Percentiles rank a stretch among this genome's conserved stretches.
These are phyloP conservation scores for Gilbertella persicaria DNA, from an alignment of 371 early-diverging fungal genomes.

Conservation along the genomic window DNA sequence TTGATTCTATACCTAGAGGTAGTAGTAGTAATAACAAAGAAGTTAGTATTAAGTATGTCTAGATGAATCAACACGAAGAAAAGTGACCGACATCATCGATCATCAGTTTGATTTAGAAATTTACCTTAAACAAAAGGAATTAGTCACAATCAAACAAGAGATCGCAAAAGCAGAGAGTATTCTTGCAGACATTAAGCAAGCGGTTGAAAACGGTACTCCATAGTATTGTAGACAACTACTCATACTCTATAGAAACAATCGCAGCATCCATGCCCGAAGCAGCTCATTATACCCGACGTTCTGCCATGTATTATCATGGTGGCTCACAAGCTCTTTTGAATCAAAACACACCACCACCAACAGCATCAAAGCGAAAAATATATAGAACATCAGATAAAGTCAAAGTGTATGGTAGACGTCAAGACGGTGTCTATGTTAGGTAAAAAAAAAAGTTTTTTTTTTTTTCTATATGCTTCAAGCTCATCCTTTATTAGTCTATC, in stretches of 20 bases:
- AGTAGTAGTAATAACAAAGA: not conserved
- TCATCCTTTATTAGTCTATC: conserved; percentile 37
- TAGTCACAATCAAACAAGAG: conserved; percentile 55
- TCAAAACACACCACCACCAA: conserved; percentile 2
- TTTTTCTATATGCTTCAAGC: not conserved
- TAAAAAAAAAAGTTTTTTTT: conserved; percentile 15
- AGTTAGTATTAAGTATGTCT: not conserved
- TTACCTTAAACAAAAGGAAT: conserved; percentile 65
- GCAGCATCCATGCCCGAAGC: conserved; percentile 33
- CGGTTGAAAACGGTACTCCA: conserved; percentile 58
- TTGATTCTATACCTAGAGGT: conserved; percentile 22
- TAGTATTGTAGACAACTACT: not conserved
- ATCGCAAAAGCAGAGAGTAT: conserved; percentile 56
- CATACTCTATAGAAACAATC: conserved; percentile 10
- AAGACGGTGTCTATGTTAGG: conserved; percentile 66
- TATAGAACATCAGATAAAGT: conserved; percentile 18
- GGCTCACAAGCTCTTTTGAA: conserved; percentile 18
- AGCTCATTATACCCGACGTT: conserved; percentile 45
- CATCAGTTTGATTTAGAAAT: conserved; percentile 79
- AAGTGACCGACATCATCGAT: conserved; percentile 59
- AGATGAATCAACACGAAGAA: conserved; percentile 55
- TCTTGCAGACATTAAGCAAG: conserved; percentile 51
- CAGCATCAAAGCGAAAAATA: conserved; percentile 14
- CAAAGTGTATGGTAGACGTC: conserved; percentile 50
- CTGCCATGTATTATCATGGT: conserved; percentile 32